Base-by-base conservation (phyloP, 2,329 filamentous ascomycete genomes). In the Parasarocladium wereldwijsianum region DNA sequence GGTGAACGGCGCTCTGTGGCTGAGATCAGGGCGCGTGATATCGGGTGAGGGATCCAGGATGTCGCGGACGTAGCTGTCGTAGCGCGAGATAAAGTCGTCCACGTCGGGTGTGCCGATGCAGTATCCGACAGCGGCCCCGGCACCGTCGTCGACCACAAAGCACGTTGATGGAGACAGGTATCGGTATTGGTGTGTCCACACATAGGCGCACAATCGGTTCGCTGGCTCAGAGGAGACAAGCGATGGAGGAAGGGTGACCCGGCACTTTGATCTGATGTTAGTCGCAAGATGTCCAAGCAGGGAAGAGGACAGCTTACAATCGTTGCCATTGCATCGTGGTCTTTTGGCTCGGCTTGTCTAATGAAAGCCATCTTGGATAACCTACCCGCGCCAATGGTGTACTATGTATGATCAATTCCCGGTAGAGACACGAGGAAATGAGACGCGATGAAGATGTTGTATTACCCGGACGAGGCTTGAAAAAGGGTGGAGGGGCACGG, bases 101-200 rank as follows among this genome's bases (percentile, higher is more conserved):
- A 63, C 51, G 44, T 62, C 55, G 8, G 62, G 48, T 27, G 49
- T 51, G 31, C 58, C 58, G 43, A 65, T 57, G 36, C 60, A 59
- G 47, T 66, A 66, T n/a, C 62, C 62, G 19, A 64, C 61, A 1
- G 50, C 55, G 6, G 27, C 37, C 3, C 59, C 62, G 4, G 38
- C 24, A 24, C 60, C 61, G 41, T 64, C 57, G 43, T 64, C 62
- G 10, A 66, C 53, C 8, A 66, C 54, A 43, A 60, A 57, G 49
- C 58, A 62, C 10, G 55, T 56, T 8, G 37, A 23, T 0, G 61
- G 60, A 7, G 49, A 59, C 34, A 65, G 56, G 38, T 54, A 47
- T 11, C 58, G 62, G 51, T 58, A 65, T 21, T 55, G 61, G 41
- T 64, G 60, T 7, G 59, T 62, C 62, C 62, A 66, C 41, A 66